A percentile compares a stretch with the other conserved stretches of the same genome.
Conservation (phyloP, 306 rosid species). For the Spatholobus suberectus region DNA sequence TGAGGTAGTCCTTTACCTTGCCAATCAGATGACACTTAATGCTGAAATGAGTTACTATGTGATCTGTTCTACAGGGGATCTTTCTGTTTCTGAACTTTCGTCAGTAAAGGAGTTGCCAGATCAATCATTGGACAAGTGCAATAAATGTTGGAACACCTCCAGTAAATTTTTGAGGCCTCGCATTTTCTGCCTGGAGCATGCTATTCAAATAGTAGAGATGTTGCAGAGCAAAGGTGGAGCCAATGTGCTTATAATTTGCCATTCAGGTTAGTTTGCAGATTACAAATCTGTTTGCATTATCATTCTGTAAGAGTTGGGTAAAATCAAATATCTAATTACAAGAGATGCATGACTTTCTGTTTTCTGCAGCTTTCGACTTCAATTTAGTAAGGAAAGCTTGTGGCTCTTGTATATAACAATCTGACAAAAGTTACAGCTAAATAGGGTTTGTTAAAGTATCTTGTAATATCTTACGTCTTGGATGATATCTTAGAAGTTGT, state of each 20-base stretch:
- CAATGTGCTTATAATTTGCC: slow-evolving; percentile 85
- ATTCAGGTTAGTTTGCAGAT: slow-evolving; percentile 75
- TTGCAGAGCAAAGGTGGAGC: slow-evolving; percentile 91
- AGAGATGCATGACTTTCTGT: slow-evolving; percentile 17
- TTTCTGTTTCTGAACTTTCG: slow-evolving; percentile 54
- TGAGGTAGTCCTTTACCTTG: slow-evolving; percentile 20
- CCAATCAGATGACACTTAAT: slow-evolving; percentile 31
- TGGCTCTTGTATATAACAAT: slow-evolving; percentile 28
- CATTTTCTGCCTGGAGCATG: slow-evolving; percentile 95
- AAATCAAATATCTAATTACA: slow-evolving; percentile 28
- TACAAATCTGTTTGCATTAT: background rate
- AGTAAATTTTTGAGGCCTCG: slow-evolving; percentile 80
- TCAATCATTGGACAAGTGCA: slow-evolving; percentile 50
- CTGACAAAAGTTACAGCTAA: slow-evolving; percentile 29
- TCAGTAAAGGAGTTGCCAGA: slow-evolving; percentile 46
- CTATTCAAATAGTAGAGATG: slow-evolving; percentile 78
- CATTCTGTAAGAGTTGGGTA: slow-evolving; percentile 18
- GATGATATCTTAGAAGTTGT: background rate
- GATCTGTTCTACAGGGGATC: slow-evolving; percentile 61
- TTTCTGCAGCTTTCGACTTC: slow-evolving; percentile 26
- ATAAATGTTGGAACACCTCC: slow-evolving; percentile 59
- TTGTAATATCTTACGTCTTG: background rate
- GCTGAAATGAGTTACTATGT: slow-evolving; percentile 38
- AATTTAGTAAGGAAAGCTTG: slow-evolving; percentile 22
- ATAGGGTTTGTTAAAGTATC: slow-evolving; percentile 9